Evolutionary conservation across 1,284 basidiomycete species (phyloP), one percentile per base, ranked within the genome.

Genomic region (Kwoniella shivajii): DNA sequence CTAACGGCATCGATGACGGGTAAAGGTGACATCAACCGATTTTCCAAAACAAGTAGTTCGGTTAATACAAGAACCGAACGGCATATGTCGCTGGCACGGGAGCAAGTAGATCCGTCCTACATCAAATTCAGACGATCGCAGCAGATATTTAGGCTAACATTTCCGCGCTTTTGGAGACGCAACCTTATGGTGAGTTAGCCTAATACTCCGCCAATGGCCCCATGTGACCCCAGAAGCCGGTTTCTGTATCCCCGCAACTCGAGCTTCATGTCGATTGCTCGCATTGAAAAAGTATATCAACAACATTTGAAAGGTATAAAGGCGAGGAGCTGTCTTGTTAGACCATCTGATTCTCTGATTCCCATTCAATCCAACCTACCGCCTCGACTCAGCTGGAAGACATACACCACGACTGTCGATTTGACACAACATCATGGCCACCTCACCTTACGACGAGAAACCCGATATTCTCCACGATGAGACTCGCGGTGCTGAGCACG

Each of bases 391-490:
- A 36, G 34, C 34, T n/a, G 10, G 34, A n/a, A 10, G 10, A 36
- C n/a, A n/a, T 10, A 36, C 10, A n/a, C n/a, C 34, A 36, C n/a
- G 34, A 10, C 34, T n/a, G n/a, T 36, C 34, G 34, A 18, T 33
- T 31, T 6, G 14, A 18, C n/a, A 3, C 5, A 37, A 20, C 20
- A 44, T 30, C 14, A 53, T 53, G 50, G 11, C 37, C 7, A 16
- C 16, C 16, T 48, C 45, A 34, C 53, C 53, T 10, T 47, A 53
- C 46, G 56, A 61, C 2, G 56, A 57, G 43, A 61, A 61, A 33
- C 39, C 38, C 30, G 56, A 57, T 20, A 34, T 54, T 34, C 5
- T 54, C 16, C 51, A 48, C 36, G 34, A 49, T 22, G 57, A 59
- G 31, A 22, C 1, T 10, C 38, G 45, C 10, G 39, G 22, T 18